Evolutionary conservation across 2,329 filamentous ascomycete genomes (phyloP).

Genomic region (Magnaporthiopsis incrustans): DNA sequence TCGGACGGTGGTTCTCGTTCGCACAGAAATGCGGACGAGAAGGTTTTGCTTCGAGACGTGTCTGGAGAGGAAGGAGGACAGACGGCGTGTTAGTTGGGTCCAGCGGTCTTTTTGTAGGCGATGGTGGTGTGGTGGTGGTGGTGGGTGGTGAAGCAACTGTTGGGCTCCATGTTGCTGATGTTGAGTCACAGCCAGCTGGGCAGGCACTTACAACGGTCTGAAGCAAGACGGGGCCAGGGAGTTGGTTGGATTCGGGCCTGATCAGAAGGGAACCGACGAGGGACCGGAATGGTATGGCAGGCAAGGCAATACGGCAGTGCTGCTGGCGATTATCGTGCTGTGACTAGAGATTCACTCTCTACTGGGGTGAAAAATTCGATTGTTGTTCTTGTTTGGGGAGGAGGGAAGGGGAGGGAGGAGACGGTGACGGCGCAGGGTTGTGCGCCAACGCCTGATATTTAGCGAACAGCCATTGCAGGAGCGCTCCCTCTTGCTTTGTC

Average conservation of each 20-base stretch:
- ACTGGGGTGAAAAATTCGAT: slow-evolving; percentile 28
- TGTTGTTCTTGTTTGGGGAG: slow-evolving; percentile 41
- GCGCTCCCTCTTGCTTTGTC: not conserved
- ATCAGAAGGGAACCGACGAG: slow-evolving; percentile 16
- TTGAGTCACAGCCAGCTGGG: slow-evolving; percentile 4
- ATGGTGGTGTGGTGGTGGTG: not conserved
- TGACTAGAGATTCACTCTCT: slow-evolving; percentile 51
- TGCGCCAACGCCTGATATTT: not conserved
- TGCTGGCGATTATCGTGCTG: slow-evolving; percentile 52
- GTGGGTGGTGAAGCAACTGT: not conserved
- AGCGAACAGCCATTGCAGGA: not conserved
- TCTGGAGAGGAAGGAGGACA: slow-evolving; percentile 20
- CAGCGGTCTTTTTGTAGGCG: not conserved
- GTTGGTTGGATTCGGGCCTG: slow-evolving; percentile 16
- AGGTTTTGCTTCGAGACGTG: slow-evolving; percentile 34
- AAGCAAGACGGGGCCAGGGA: slow-evolving; percentile 20
- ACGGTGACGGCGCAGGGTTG: not conserved
- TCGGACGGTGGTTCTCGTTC: slow-evolving; percentile 18
- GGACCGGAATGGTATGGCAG: slow-evolving; percentile 22
- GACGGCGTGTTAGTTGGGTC: slow-evolving; percentile 4
- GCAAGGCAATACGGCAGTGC: slow-evolving; percentile 32
- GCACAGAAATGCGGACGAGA: slow-evolving; percentile 4
- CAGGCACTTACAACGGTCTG: slow-evolving; percentile 27
- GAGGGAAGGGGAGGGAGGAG: slow-evolving; percentile 15
- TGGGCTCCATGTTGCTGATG: slow-evolving; percentile 9